These are phyloP conservation scores for Grosmannia huntii DNA, from an alignment of 2,329 filamentous ascomycete species.

Conservation along the genomic window DNA sequence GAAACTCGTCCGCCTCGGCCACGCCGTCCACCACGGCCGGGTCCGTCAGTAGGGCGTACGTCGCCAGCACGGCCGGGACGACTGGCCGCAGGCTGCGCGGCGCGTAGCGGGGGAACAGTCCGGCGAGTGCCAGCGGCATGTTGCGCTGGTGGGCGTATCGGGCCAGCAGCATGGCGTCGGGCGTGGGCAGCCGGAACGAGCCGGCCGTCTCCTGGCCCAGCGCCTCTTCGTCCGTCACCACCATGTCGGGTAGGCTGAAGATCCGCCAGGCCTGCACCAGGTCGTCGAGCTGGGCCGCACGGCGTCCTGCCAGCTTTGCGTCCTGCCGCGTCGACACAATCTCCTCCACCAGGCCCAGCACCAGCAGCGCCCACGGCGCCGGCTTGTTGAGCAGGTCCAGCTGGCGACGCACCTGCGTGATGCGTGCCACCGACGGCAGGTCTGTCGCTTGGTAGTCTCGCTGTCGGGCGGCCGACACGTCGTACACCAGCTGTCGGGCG, in stretches of 20 bases:
- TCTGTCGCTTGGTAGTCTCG: constrained; percentile 16
- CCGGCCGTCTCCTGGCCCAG: neutral
- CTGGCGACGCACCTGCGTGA: constrained; percentile 23
- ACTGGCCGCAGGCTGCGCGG: constrained; percentile 15
- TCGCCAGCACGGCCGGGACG: constrained; percentile 23
- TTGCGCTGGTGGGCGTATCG: constrained; percentile 10
- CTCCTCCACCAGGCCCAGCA: constrained; percentile 20
- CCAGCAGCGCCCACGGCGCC: constrained; percentile 20
- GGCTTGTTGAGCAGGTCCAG: constrained; percentile 21
- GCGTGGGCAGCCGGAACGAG: constrained; percentile 9
- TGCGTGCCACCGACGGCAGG: constrained; percentile 25
- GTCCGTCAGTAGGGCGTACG: constrained; percentile 26
- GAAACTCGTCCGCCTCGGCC: constrained; percentile 15
- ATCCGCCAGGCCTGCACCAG: constrained; percentile 28
- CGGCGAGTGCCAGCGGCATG: constrained; percentile 18
- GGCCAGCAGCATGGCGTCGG: constrained; percentile 2
- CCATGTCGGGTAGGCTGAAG: constrained; percentile 20
- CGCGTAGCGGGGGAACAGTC: constrained; percentile 22
- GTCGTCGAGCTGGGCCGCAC: constrained; percentile 22
- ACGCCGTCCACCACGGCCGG: constrained; percentile 8
- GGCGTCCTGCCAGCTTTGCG: neutral
- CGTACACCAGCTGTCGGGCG: constrained; percentile 18
- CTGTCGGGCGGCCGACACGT: constrained; percentile 20
- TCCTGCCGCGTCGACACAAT: neutral
- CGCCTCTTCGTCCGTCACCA: constrained; percentile 5